Conservation (phyloP, 495 filamentous ascomycete species). For the Terfezia claveryi region DNA sequence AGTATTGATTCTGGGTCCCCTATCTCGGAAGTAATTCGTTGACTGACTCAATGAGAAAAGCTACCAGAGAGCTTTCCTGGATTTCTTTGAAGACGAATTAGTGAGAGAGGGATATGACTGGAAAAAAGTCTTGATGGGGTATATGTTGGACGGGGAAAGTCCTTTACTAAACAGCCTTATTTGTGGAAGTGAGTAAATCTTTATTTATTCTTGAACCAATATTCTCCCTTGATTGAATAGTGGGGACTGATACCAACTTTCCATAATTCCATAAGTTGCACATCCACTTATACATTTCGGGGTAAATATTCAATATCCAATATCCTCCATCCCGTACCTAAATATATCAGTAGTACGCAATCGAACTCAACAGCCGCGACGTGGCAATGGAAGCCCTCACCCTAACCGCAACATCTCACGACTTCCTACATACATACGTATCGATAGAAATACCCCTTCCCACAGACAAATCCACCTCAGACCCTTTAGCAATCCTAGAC, state of each 20-base stretch:
- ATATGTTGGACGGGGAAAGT: constrained; percentile 48
- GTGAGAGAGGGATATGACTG: constrained; percentile 56
- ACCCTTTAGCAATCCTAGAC: constrained; percentile 1
- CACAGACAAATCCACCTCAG: neutral
- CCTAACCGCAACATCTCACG: constrained; percentile 42
- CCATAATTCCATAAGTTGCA: constrained; percentile 34
- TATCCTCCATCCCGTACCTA: neutral
- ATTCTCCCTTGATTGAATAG: no score
- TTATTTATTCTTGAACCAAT: neutral
- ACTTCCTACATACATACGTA: constrained; percentile 52
- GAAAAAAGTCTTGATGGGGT: constrained; percentile 54
- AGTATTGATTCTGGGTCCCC: constrained; percentile 22
- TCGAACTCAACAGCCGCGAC: constrained; percentile 56
- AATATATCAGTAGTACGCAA: constrained; percentile 35
- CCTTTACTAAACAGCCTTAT: constrained; percentile 62
- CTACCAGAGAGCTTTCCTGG: constrained; percentile 74
- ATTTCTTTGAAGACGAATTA: constrained; percentile 80
- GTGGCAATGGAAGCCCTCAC: constrained; percentile 65
- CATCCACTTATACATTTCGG: constrained; percentile 77
- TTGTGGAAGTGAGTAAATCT: constrained; percentile 41
- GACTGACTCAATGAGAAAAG: constrained; percentile 18
- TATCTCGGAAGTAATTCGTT: neutral
- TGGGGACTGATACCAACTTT: neutral
- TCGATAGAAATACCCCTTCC: constrained; percentile 21
- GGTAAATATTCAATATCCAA: constrained; percentile 1